Evolutionary conservation across 176 grass and related monocot genomes (phyloP), one percentile per base, ranked within the genome.

Genomic region (Rhynchospora breviuscula): DNA sequence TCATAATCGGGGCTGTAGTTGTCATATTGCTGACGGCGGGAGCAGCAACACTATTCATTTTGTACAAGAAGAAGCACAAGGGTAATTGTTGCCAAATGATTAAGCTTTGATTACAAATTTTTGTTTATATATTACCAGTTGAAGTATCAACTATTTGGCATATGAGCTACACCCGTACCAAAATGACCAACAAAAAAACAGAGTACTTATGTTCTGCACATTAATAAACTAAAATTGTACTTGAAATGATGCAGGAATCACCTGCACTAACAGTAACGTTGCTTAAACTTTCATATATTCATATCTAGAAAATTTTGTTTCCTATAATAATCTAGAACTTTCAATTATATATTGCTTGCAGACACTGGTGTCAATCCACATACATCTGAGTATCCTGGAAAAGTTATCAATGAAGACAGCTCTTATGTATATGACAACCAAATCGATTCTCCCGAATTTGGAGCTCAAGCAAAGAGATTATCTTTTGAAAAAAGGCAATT

Each of bases 401-500:
- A 7, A 7, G 31, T 40, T 43, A 25, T 21, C 10, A 40, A 10
- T 1, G 29, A 8, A 62, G 7, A 1, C 35, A 40, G n/a, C 59
- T 22, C 59, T 62, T 18, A 9, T 62, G 2, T 62, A 8, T 62
- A 18, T 8, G 59, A 84, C 64, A 79, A 88, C 52, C 35, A 40
- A 40, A 40, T 40, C 0, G 35, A 40, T 40, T 40, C 35, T 40
- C 35, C 2, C 35, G 3, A 40, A 40, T 40, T 40, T 40, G 35
- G 4, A 40, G 35, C 2, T 40, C 3, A 40, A 40, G 4, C 3
- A 40, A 40, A 40, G 1, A 40, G 1, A 40, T 40, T 40, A 40
- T 40, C 35, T 40, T 40, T 40, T 2, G 35, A 40, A 40, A 86
- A n/a, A 59, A 78, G 81, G 11, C 80, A 86, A 80, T 91, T 91